Conservation (phyloP, 345 rosid species). For the Iberis pinnata region DNA sequence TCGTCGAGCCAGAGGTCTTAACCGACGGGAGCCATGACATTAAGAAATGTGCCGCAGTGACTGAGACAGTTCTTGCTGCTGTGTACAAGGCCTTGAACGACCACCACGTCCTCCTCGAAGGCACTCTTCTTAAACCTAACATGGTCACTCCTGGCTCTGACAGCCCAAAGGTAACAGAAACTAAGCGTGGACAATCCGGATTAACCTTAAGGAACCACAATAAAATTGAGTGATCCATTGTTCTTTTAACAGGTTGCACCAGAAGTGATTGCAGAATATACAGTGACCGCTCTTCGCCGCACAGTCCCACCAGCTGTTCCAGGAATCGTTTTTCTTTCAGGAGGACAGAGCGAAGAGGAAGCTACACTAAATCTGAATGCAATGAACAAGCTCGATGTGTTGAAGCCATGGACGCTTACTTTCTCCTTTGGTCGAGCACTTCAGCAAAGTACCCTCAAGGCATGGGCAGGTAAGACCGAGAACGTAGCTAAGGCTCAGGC, state of each 20-base stretch:
- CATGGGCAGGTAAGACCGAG: conserved; percentile 81
- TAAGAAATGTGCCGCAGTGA: conserved; percentile 71
- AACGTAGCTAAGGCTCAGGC: conserved; percentile 65
- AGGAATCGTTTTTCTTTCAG: conserved; percentile 78
- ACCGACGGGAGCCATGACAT: conserved; percentile 85
- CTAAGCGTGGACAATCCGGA: background rate
- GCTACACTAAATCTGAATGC: conserved; percentile 78
- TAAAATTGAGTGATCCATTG: too few relatives aligned
- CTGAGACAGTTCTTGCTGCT: conserved; percentile 80
- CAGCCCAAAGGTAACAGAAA: conserved; percentile 56
- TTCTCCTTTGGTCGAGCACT: conserved; percentile 95
- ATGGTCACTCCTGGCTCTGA: conserved; percentile 97
- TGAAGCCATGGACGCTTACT: conserved; percentile 89
- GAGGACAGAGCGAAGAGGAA: conserved; percentile 87
- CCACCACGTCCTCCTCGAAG: conserved; percentile 92
- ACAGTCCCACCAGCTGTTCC: conserved; percentile 89
- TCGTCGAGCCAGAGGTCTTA: conserved; percentile 85
- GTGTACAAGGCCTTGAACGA: conserved; percentile 89
- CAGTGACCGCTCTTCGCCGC: conserved; percentile 68
- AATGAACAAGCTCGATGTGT: conserved; percentile 69
- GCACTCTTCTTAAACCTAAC: conserved; percentile 90
- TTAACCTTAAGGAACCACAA: too few relatives aligned
- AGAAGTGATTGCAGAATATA: conserved; percentile 62
- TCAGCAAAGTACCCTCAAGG: conserved; percentile 90
- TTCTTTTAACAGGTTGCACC: conserved; percentile 42